Percentiles rank a stretch among this genome's conserved stretches.
These are phyloP conservation scores for Penicillium aurantiogriseum DNA, from an alignment of 2,329 filamentous ascomycete genomes.

Conservation along the genomic window DNA sequence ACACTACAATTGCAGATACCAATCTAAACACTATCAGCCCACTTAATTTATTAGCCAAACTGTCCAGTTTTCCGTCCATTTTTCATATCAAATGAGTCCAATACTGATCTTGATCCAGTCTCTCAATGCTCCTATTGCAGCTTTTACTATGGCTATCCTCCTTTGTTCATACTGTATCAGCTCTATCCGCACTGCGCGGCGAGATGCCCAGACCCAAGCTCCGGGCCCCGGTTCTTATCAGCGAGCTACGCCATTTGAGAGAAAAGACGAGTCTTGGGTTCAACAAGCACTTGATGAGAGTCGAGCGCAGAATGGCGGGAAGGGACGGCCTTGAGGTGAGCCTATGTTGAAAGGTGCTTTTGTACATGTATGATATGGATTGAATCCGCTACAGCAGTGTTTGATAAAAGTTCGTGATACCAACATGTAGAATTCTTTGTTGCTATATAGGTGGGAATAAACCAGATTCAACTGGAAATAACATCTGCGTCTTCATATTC, in stretches of 20 bases:
- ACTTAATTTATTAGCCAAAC: background rate
- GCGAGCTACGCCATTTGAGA: slow-evolving; percentile 48
- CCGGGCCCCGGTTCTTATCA: slow-evolving; percentile 22
- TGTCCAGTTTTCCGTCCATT: background rate
- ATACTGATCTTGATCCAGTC: slow-evolving; percentile 38
- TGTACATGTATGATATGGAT: background rate
- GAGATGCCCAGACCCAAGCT: slow-evolving; percentile 60
- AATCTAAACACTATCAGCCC: background rate
- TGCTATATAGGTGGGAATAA: background rate
- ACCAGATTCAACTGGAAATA: background rate
- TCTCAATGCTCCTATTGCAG: slow-evolving; percentile 60
- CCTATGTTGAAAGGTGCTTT: background rate
- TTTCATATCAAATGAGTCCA: background rate
- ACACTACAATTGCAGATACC: background rate
- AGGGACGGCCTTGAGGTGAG: slow-evolving; percentile 7
- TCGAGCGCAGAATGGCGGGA: slow-evolving; percentile 21
- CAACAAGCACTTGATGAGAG: slow-evolving; percentile 36
- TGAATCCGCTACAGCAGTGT: background rate
- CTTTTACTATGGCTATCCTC: slow-evolving; percentile 60
- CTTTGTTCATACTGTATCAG: slow-evolving; percentile 62
- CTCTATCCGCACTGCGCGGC: slow-evolving; percentile 64
- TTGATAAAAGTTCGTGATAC: background rate
- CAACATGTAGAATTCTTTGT: background rate
- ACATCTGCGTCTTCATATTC: slow-evolving; percentile 21
- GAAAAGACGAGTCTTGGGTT: slow-evolving; percentile 31